These are phyloP conservation scores for Aspergillus luchuensis DNA, from an alignment of 2,329 filamentous ascomycete species.

Conservation along the genomic window DNA sequence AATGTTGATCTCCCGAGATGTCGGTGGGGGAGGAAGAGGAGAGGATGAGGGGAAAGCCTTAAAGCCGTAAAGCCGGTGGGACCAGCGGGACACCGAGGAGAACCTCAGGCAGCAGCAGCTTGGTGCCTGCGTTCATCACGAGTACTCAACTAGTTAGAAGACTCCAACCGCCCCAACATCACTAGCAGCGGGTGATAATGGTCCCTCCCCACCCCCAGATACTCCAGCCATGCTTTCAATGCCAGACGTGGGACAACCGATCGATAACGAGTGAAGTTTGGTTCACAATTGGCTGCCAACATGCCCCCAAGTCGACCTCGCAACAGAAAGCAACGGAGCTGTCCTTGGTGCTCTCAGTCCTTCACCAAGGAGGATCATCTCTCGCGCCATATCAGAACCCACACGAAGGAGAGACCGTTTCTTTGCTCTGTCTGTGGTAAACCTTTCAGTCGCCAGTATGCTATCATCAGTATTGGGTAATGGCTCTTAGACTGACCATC, in stretches of 20 bases:
- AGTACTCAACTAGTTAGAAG: no score
- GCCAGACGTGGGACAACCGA: no score
- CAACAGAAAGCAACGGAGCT: conserved; percentile 16
- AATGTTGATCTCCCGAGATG: background rate
- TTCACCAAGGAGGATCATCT: conserved; percentile 38
- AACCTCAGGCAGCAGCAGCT: background rate
- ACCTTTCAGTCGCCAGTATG: conserved; percentile 30
- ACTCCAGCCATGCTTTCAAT: background rate
- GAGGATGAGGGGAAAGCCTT: background rate
- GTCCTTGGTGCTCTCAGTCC: conserved; percentile 26
- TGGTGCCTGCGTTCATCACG: background rate
- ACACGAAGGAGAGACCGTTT: conserved; percentile 39
- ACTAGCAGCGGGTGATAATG: background rate
- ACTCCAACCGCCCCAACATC: background rate
- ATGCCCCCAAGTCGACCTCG: background rate
- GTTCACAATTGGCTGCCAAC: background rate
- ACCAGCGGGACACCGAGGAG: background rate
- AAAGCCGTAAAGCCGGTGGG: background rate
- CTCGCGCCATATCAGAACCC: conserved; percentile 34
- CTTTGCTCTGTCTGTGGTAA: conserved; percentile 27
- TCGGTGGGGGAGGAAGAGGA: background rate
- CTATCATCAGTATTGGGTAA: no score
- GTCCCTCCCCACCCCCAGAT: background rate
- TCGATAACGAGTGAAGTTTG: no score
- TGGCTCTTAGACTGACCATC: background rate